Conservation (phyloP, 2,329 filamentous ascomycete genomes). For the Curvularia hawaiiensis region DNA sequence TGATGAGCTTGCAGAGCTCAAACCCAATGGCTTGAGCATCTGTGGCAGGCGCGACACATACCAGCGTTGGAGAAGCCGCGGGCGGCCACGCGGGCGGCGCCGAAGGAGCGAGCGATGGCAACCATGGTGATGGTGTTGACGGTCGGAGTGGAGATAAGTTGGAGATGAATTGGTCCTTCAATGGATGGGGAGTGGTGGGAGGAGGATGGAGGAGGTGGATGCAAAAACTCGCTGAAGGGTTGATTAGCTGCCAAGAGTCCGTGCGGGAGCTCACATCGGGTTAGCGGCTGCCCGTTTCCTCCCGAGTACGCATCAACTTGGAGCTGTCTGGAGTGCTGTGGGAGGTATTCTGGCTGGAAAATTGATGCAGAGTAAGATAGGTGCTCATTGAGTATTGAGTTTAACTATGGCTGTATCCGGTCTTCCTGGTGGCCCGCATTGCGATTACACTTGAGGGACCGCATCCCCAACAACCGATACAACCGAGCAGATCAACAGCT, state of each 20-base stretch:
- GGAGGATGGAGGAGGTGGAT: slow-evolving; percentile 35
- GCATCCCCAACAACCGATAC: neutral
- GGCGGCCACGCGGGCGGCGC: slow-evolving; percentile 49
- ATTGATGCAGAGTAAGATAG: neutral
- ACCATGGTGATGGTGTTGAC: slow-evolving; percentile 47
- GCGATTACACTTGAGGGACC: neutral
- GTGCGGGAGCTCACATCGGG: slow-evolving; percentile 23
- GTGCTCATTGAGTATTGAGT: too few species aligned
- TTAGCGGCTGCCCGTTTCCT: slow-evolving; percentile 21
- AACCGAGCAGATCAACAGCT: neutral
- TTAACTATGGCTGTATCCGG: neutral
- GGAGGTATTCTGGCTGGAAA: neutral
- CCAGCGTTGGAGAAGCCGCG: slow-evolving; percentile 48
- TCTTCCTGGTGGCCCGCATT: neutral
- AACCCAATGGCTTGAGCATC: slow-evolving; percentile 40
- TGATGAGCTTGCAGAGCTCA: slow-evolving; percentile 28
- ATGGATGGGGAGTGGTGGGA: slow-evolving; percentile 39
- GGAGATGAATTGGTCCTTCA: slow-evolving; percentile 46
- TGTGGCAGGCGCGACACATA: slow-evolving; percentile 45
- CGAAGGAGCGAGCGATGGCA: slow-evolving; percentile 49
- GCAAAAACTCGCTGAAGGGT: slow-evolving; percentile 28
- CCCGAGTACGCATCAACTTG: slow-evolving; percentile 13
- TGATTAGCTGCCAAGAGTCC: slow-evolving; percentile 27
- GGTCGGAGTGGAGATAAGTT: slow-evolving; percentile 47
- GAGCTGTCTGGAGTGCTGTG: neutral